Evolutionary conservation across 2,329 filamentous ascomycete genomes (phyloP), one percentile per base, ranked within the genome.

Genomic region (Tolypocladium album): DNA sequence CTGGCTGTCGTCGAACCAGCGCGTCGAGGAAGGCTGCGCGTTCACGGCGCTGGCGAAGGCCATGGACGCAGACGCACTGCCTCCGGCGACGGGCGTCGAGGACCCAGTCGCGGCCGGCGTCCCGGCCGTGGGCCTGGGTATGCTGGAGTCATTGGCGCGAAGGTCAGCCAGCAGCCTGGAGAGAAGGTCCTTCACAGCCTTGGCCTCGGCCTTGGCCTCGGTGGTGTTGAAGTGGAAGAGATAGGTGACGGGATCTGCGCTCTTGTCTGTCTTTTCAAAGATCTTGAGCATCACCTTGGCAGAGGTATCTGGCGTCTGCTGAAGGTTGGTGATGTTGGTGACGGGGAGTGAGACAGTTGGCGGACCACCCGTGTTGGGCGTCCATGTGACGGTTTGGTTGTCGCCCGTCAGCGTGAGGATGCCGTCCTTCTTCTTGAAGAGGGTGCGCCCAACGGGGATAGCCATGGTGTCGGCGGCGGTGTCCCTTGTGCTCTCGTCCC

Each of bases 361-460:
- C 58, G 85, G 79, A 3, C 86, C 83, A 40, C 83, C 81, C 55
- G 82, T 81, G 59, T 84, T 80, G 12, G 91, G 89, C 39, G 86
- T 90, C 93, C 93, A 99, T 72, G 85, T 88, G 62, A 97, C 84
- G 43, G 82, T 85, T 69, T 83, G 84, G 68, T 85, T 81, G 73
- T 96, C 90, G 60, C 82, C 78, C 20, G 89, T 86, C 67, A 97
- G 80, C 34, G 85, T 84, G 68, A 99, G 78, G 62, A 84, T 84
- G 71, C 94, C 94, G 79, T 97, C 90, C 75, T 96, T 94, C 80
- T 97, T 99, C 78, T 97, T 97, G 82, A 94, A 97, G 61, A 87
- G 80, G 58, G 88, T 87, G 64, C 82, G 84, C 61, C 87, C 90
- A 66, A 79, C 82, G 58, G 84, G 85, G 63, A 80, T 73, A 36